Evolutionary conservation across 805 yeast species (phyloP).

Genomic region (Yamadazyma endophytica): DNA sequence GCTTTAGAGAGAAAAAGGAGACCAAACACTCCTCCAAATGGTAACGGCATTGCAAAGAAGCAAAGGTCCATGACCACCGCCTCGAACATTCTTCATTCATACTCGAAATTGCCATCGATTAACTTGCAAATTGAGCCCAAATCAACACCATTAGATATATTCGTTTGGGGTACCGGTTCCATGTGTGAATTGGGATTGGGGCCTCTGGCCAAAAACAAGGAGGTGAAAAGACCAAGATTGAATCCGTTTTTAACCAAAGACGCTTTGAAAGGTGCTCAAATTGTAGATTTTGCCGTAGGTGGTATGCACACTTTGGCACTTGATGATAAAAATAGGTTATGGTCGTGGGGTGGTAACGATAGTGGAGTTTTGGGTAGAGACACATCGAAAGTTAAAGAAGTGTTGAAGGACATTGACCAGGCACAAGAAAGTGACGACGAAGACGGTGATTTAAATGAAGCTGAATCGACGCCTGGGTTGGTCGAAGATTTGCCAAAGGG

Average conservation of each 20-base stretch:
- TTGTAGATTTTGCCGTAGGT: constrained; percentile 88
- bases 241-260: constrained; percentile 69
- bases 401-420: constrained; percentile 58
- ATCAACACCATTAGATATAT: constrained; percentile 60
- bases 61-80: constrained; percentile 25
- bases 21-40: constrained; percentile 13
- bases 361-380: constrained; percentile 88
- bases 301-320: constrained; percentile 92
- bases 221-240: constrained; percentile 92
- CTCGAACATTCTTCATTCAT: constrained; percentile 46
- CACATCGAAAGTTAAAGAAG: constrained; percentile 58
- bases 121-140: constrained; percentile 37
- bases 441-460: constrained; percentile 82
- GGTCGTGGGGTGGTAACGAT: constrained; percentile 99
- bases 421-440: constrained; percentile 51
- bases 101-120: constrained; percentile 43
- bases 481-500: constrained; percentile 61
- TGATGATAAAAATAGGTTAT: constrained; percentile 70
- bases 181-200: constrained; percentile 99
- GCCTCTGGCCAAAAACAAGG: constrained; percentile 85
- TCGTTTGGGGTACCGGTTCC: constrained; percentile 94
- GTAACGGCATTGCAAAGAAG: constrained; percentile 21
- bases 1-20: constrained; percentile 37
- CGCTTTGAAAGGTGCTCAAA: constrained; percentile 45
- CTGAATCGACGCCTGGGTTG: constrained; percentile 82